A percentile compares a stretch with the other conserved stretches of the same genome.
These are phyloP conservation scores for Abrus pulchellus DNA, from an alignment of 306 rosid genomes.

Conservation along the genomic window DNA sequence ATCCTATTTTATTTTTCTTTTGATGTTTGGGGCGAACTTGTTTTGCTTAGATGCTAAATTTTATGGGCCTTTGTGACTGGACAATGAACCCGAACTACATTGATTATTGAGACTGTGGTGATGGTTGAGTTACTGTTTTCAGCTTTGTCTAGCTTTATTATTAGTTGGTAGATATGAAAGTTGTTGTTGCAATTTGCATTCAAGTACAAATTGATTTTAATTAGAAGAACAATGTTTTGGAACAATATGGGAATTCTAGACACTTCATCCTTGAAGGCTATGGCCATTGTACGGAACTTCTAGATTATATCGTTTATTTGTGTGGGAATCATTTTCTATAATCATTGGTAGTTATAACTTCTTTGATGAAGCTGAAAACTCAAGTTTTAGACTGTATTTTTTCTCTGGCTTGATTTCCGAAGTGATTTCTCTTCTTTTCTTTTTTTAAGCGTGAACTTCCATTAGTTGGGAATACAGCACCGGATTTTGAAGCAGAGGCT, in stretches of 20 bases:
- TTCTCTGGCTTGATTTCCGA: conserved; percentile 16
- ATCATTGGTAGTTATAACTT: not conserved
- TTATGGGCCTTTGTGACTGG: not conserved
- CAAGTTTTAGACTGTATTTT: not conserved
- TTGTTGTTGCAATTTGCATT: conserved; percentile 2
- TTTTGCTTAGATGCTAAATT: too few species aligned
- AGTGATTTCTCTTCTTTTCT: not conserved
- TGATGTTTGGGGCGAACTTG: not conserved
- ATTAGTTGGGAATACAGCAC: conserved; percentile 88
- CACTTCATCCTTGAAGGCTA: not conserved
- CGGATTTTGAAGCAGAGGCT: conserved; percentile 98
- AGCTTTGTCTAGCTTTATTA: conserved; percentile 4
- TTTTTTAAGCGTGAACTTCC: conserved; percentile 67
- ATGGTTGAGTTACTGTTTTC: conserved; percentile 20
- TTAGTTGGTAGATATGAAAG: not conserved
- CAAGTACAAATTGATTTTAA: not conserved
- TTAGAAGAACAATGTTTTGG: not conserved
- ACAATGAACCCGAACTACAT: not conserved
- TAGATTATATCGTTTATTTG: not conserved
- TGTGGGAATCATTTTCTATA: not conserved
- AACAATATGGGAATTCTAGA: conserved; percentile 12
- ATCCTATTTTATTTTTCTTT: not conserved
- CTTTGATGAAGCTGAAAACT: conserved; percentile 1
- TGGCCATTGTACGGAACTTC: not conserved
- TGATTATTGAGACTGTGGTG: not conserved